Evolutionary conservation across 2,329 filamentous ascomycete species (phyloP), one percentile per base, ranked within the genome.

Genomic region (Penicillium sp.): DNA sequence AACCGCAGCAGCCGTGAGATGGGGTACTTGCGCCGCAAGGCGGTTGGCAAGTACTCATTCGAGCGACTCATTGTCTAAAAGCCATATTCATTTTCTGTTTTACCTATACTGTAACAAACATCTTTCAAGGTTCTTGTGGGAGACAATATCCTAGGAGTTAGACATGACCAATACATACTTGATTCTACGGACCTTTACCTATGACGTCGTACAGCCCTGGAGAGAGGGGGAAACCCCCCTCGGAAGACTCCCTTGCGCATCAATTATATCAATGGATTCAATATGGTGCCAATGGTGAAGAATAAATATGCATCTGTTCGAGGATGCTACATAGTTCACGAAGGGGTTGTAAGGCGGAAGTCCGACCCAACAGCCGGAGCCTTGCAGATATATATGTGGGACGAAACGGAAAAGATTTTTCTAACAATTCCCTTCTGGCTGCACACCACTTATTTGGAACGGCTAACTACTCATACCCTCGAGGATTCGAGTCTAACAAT

Each of bases 41-140:
- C 87, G 69, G 88, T 92, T 57, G 89, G 88, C 52, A 85, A 87
- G 61, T 96, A 97, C 76, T 90, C 89, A 44, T 81, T 93, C 61
- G 91, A 96, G 76, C 84, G 85, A 73, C 86, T 96, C 63, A 73
- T 82, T 48, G 77, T 91, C 65, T 90, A 80, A 61, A 41, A 40
- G 18, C 39, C 45, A 46, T 49, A 32, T 46, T 54, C 76, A 56
- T 67, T 59, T 55, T 57, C 52, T 62, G 48, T 62, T 54, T 27
- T 27, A 27, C 24, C 57, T 40, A 56, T 60, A 57, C 54, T 64
- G 56, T 63, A 63, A 47, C 44, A 55, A 16, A 6, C n/a, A 18
- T 40, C 49, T 48, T 31, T 49, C 24, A 6, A 27, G 24, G 24
- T 49, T 46, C 34, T 54, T 56, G 42, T 52, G 50, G 56, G 54